phyloP scores from a whole-genome alignment of 2,329 filamentous ascomycete genomes.

The Rutstroemia sp. region DNA sequence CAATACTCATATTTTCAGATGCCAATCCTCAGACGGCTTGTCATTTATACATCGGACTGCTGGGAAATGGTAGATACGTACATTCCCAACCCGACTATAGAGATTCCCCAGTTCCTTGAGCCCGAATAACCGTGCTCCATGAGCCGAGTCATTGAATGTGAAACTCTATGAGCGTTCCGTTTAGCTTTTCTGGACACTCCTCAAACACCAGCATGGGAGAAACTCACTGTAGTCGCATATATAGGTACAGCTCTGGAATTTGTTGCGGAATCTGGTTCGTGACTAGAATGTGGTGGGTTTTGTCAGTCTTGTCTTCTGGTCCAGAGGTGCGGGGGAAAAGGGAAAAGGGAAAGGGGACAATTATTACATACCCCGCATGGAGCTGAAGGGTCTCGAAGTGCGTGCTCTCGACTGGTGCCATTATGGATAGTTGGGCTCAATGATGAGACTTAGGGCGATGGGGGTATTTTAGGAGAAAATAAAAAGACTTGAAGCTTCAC shows the following conservation, averaged over 20 bases:
- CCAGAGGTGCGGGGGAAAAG: slow-evolving; percentile 10
- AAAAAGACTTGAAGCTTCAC: too few species aligned
- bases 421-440: not conserved
- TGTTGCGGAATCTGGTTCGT: slow-evolving; percentile 71
- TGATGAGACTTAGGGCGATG: not conserved
- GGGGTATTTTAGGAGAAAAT: too few species aligned
- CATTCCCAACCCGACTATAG: slow-evolving; percentile 83
- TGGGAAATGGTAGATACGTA: slow-evolving; percentile 50
- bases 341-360: slow-evolving; percentile 5
- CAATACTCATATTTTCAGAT: not conserved
- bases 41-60: not conserved
- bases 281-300: slow-evolving; percentile 41
- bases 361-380: slow-evolving; percentile 62
- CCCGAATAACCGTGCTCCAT: slow-evolving; percentile 89
- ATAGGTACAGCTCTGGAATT: slow-evolving; percentile 91
- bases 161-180: slow-evolving; percentile 53
- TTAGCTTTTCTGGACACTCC: not conserved
- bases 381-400: slow-evolving; percentile 82
- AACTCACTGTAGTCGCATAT: slow-evolving; percentile 72
- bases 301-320: slow-evolving; percentile 14
- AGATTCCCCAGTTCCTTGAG: slow-evolving; percentile 95
- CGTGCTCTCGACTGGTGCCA: slow-evolving; percentile 33
- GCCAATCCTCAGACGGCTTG: slow-evolving; percentile 1
- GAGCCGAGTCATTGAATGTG: slow-evolving; percentile 91
- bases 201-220: not conserved